Base-by-base conservation (phyloP, 1,139 yeast species). In the Saccharomyces hybrid region DNA sequence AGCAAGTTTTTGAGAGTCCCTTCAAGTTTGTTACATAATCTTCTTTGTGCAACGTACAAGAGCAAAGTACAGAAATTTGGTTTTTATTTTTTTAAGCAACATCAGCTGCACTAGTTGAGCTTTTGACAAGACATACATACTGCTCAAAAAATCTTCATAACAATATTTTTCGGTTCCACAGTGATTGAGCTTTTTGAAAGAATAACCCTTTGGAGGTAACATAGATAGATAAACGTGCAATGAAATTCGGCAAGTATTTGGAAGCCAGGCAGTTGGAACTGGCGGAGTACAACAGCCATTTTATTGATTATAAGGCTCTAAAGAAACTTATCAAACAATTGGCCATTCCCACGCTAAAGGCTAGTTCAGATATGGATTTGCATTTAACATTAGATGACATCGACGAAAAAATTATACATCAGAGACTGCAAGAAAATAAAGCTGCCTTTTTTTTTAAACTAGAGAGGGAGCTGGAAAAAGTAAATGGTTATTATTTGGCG, bases 391-490 rank as follows among this genome's bases (percentile, higher is more conserved):
- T 59, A 41, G 62, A 65, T 44, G 70, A 66, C 46, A 73, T 63
- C 47, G 65, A 64, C 38, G 65, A 64, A 44, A 53, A 60, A 5
- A 52, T 59, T 7, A 53, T 73, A 16, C 85, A 85, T 64, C 79
- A 81, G 55, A 76, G 87, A 1, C 75, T 93, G 46, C 95, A 90
- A 65, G 96, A 88, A 61, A 91, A 89, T 73, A 91, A 89, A 71
- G 95, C 97, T 2, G 84, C 95, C 2, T 93, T 93, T 70, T 93
- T 93, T 75, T 93, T 93, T 74, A 81, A 88, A 61, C 78, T 93
- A 29, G 99, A 93, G 67, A 81, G 99, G 63, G 99, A 93, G 68
- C 76, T 93, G 62, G 99, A 93, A 64, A 93, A 91, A 68, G 98
- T 93, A 55, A 93, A 95, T 69, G 78, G 83, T 16, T 91, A 89